Evolutionary conservation across 1,284 basidiomycete species (phyloP), one percentile per base, ranked within the genome.

Genomic region (Moesziomyces sp.): DNA sequence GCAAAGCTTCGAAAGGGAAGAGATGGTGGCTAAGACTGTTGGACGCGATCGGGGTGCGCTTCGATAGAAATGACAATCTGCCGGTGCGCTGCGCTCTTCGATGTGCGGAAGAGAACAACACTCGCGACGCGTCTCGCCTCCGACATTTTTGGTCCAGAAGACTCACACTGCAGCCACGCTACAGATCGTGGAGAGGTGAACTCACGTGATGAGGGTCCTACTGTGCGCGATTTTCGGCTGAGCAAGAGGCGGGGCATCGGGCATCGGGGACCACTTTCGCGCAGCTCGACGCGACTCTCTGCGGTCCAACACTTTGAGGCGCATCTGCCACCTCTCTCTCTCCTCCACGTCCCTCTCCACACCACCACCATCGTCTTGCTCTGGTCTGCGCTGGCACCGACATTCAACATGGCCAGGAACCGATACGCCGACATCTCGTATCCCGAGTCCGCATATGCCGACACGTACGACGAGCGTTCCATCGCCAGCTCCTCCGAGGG

Each of bases 401-500:
- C 26, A 34, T 19, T 9, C 68, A 62, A 16, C 0, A 73, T 73
- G 70, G 47, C 50, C 14, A 57, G 57, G 24, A 55, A 56, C 3
- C 63, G 62, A 57, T 45, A 67, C 4, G 70, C 70, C 19, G 70
- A 73, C 50, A 50, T 58, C 21, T 63, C 64, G 21, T 67, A 69
- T 23, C 56, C 66, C 11, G 66, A 69, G 24, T 70, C 67, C n/a
- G 53, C 58, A 21, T 70, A 69, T 26, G 65, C 65, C n/a, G 71
- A 69, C 45, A 67, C 57, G 3, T 63, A 63, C 55, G 66, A 74
- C 34, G 65, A 68, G 24, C 51, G 51, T 23, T 73, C 70, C 1
- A 67, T 67, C 38, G 70, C 70, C n/a, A 73, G 70, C 51, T 73
- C 70, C 8, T 73, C 70, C 35, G 70, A 73, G 30, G 70, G 70